These are phyloP conservation scores for Solanum chmielewskii DNA, from an alignment of 257 asterid species.

Conservation along the genomic window DNA sequence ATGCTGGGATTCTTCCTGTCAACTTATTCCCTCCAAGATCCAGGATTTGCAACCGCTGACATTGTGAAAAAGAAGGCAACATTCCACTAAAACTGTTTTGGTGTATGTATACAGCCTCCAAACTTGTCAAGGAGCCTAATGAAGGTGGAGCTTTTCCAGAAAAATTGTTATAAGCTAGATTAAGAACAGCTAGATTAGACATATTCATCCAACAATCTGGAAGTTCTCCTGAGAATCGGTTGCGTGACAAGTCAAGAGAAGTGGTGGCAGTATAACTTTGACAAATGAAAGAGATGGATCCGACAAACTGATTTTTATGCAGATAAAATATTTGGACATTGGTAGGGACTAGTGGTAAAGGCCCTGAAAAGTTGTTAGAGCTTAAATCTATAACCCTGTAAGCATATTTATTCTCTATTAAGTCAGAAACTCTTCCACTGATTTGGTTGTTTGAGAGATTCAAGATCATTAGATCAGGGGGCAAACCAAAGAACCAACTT, in stretches of 20 bases:
- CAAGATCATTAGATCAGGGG: not conserved
- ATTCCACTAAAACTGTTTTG: slow-evolving; percentile 6
- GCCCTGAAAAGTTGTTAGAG: slow-evolving; percentile 14
- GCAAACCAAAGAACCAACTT: slow-evolving; percentile 12
- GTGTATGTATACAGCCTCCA: not conserved
- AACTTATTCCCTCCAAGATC: slow-evolving; percentile 6
- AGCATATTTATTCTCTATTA: not conserved
- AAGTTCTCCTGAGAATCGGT: slow-evolving; percentile 9
- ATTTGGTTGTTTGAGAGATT: slow-evolving; percentile 22
- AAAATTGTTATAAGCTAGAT: slow-evolving; percentile 8
- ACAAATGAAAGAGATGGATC: slow-evolving; percentile 17
- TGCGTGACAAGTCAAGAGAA: slow-evolving; percentile 1
- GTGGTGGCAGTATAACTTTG: not conserved
- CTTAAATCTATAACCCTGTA: slow-evolving; percentile 1
- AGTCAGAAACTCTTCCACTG: slow-evolving; percentile 11
- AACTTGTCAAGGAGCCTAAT: not conserved
- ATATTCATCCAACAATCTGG: slow-evolving; percentile 10
- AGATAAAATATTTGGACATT: not conserved
- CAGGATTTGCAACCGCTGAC: slow-evolving; percentile 8
- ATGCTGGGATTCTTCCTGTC: not conserved
- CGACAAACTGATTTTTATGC: slow-evolving; percentile 7
- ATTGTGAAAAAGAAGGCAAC: slow-evolving; percentile 4
- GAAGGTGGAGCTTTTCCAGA: slow-evolving; percentile 7
- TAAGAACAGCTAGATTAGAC: not conserved
- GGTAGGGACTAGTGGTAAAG: not conserved